These are phyloP conservation scores for Yamadazyma kanchanaburiensis DNA, from an alignment of 1,139 yeast genomes.

Conservation along the genomic window DNA sequence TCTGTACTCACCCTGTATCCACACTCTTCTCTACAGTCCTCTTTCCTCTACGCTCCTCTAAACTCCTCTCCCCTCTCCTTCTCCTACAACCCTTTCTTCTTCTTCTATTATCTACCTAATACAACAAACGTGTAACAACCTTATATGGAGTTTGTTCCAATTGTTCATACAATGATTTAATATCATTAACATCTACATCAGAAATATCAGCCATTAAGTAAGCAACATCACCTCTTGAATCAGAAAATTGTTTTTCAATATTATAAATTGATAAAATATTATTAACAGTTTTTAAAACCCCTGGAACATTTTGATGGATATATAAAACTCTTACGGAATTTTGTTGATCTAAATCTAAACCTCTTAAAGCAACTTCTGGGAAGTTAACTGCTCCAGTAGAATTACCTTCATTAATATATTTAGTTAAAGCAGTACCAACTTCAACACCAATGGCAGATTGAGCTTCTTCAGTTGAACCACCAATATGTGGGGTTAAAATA, in stretches of 20 bases:
- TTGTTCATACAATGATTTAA: constrained; percentile 80
- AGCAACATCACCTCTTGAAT: constrained; percentile 93
- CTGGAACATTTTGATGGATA: constrained; percentile 97
- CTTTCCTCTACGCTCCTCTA: too few species aligned
- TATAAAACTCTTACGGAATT: constrained; percentile 90
- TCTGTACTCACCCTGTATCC: too few species aligned
- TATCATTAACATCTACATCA: constrained; percentile 77
- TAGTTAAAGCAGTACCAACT: constrained; percentile 81
- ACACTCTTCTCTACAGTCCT: too few species aligned
- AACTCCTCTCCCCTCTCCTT: too few species aligned
- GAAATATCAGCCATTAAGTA: constrained; percentile 97
- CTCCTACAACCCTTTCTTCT: too few species aligned
- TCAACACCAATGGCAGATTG: constrained; percentile 97
- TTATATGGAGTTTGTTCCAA: constrained; percentile 89
- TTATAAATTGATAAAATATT: constrained; percentile 92
- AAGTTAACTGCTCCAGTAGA: constrained; percentile 97
- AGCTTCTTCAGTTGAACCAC: constrained; percentile 99
- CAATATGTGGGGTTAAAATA: constrained; percentile 94
- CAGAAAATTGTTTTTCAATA: constrained; percentile 96
- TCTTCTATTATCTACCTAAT: too few species aligned
- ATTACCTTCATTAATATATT: constrained; percentile 93
- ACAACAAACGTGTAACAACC: constrained; percentile 86
- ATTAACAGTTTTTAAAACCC: constrained; percentile 96
- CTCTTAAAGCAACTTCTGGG: constrained; percentile 96
- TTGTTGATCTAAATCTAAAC: constrained; percentile 83